Conservation (phyloP, 805 yeast genomes). For the Wickerhamomyces xylosicus region DNA sequence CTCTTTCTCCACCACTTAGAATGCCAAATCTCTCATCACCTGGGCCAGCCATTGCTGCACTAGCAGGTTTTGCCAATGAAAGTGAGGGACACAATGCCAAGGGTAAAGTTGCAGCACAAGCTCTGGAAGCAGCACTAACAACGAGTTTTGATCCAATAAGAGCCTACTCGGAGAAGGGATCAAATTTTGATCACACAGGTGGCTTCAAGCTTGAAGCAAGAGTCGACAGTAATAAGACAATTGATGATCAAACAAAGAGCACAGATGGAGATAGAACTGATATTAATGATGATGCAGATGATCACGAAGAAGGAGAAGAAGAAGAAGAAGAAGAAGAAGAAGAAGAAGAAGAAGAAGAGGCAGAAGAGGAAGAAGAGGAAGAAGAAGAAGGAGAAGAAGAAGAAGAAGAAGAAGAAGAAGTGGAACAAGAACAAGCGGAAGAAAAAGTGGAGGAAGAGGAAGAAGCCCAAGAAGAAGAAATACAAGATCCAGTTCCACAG, state of each 20-base stretch:
- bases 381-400: slow-evolving; percentile 5
- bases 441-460: slow-evolving; percentile 5
- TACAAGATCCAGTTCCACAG: slow-evolving; percentile 4
- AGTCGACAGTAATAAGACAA: neutral
- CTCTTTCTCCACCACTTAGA: slow-evolving; percentile 9
- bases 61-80: slow-evolving; percentile 17
- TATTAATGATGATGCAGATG: slow-evolving; percentile 1
- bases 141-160: too few relatives aligned
- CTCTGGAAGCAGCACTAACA: slow-evolving; percentile 78
- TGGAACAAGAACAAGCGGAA: neutral
- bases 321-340: slow-evolving; percentile 4
- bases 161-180: too few relatives aligned
- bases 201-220: slow-evolving; percentile 1
- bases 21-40: slow-evolving; percentile 25
- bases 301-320: slow-evolving; percentile 4
- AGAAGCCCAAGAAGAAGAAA: slow-evolving; percentile 3
- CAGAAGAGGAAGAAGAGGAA: slow-evolving; percentile 3
- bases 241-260: neutral
- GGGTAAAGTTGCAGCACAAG: slow-evolving; percentile 75
- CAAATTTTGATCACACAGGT: slow-evolving; percentile 9
- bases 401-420: slow-evolving; percentile 1
- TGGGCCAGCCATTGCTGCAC: slow-evolving; percentile 36
- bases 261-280: neutral
- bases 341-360: slow-evolving; percentile 1
- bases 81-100: slow-evolving; percentile 20